A percentile compares a stretch with the other conserved stretches of the same genome.
Evolutionary conservation across 768 basidiomycete species (phyloP).

Genomic region (Astraeus odoratus): DNA sequence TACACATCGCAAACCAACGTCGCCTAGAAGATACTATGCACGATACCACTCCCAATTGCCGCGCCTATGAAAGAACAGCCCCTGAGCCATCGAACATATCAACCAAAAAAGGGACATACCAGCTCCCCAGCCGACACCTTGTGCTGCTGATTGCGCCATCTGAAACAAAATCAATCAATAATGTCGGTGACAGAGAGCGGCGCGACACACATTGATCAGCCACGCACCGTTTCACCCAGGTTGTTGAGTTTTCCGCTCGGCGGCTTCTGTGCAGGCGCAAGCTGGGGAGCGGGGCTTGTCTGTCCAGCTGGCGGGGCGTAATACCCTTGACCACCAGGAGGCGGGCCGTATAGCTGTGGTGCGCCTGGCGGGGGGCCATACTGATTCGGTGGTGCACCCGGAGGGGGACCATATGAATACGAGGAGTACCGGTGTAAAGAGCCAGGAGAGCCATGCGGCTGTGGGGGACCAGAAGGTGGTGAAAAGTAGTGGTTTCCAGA

Average conservation of each 20-base stretch:
- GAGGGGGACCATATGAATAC: conserved; percentile 11
- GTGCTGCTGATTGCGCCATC: conserved; percentile 29
- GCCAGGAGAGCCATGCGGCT: neutral
- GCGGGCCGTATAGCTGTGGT: conserved; percentile 12
- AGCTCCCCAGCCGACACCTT: conserved; percentile 44
- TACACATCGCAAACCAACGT: too few relatives aligned
- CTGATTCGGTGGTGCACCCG: conserved; percentile 12
- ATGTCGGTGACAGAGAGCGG: conserved; percentile 2
- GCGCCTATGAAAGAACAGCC: conserved; percentile 28
- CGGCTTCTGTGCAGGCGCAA: conserved; percentile 21
- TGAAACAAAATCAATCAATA: conserved; percentile 1
- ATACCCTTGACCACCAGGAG: conserved; percentile 7
- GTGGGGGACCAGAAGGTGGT: neutral
- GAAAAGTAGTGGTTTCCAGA: neutral
- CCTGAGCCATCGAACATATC: conserved; percentile 1
- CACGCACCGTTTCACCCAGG: conserved; percentile 33
- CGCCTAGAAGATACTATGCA: conserved; percentile 44
- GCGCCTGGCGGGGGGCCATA: conserved; percentile 9
- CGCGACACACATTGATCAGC: neutral
- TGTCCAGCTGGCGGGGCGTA: conserved; percentile 27
- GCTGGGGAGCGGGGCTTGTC: conserved; percentile 29
- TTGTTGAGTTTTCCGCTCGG: conserved; percentile 28
- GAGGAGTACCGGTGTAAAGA: conserved; percentile 9
- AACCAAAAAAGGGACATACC: conserved; percentile 19
- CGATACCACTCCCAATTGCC: conserved; percentile 36